These are phyloP conservation scores for Buxus sempervirens DNA, from an alignment of 164 flowering plant genomes.

Conservation along the genomic window DNA sequence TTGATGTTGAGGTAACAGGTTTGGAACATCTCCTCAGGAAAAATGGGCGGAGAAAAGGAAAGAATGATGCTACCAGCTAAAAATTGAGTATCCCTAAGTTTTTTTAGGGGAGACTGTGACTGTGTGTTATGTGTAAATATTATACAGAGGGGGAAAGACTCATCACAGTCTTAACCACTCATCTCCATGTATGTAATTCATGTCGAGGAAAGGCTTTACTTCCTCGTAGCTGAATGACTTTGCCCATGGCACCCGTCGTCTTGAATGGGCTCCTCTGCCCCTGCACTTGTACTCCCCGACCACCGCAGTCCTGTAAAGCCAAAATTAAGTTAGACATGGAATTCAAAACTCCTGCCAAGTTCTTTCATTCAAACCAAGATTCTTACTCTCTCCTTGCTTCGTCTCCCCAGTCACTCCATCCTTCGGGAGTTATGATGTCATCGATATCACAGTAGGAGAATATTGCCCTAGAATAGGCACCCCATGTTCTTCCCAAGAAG, in stretches of 20 bases:
- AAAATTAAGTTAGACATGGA: too few species aligned
- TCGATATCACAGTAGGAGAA: constrained; percentile 55
- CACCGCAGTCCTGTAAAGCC: constrained; percentile 50
- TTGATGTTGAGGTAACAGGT: too few species aligned
- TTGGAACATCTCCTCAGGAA: too few species aligned
- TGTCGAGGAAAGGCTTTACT: constrained; percentile 47
- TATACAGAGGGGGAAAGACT: too few species aligned
- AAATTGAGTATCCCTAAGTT: too few species aligned
- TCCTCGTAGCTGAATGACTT: constrained; percentile 45
- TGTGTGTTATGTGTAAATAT: too few species aligned
- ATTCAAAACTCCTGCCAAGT: too few species aligned
- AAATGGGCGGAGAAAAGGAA: too few species aligned
- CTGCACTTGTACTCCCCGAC: constrained; percentile 68
- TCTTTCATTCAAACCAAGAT: background rate
- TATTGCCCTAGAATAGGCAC: constrained; percentile 55
- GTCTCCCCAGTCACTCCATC: constrained; percentile 77
- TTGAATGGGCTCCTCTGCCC: constrained; percentile 66
- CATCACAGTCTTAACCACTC: constrained; percentile 66
- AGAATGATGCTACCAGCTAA: too few species aligned
- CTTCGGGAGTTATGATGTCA: constrained; percentile 44
- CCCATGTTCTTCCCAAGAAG: constrained; percentile 88
- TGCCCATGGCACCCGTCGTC: constrained; percentile 57
- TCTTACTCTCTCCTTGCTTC: constrained; percentile 38
- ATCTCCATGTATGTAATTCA: constrained; percentile 52
- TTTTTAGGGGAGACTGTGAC: too few species aligned